Evolutionary conservation across 352 stramenopile genomes (phyloP).

Genomic region (Phytopythium oedochilum): DNA sequence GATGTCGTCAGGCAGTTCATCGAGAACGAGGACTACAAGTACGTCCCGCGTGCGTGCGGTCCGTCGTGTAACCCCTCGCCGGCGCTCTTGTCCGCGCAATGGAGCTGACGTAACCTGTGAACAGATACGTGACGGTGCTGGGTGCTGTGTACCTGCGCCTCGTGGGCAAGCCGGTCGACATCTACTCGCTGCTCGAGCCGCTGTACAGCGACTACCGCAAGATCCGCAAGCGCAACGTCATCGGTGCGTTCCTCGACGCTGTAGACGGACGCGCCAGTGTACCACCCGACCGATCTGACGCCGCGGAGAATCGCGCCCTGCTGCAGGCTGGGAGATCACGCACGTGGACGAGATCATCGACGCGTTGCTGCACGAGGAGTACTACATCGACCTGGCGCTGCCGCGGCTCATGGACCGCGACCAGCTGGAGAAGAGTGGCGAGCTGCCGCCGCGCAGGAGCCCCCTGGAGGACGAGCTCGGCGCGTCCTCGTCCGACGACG

Average conservation of each 20-base stretch:
- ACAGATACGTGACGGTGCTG: constrained; percentile 91
- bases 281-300: neutral
- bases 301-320: neutral
- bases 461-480: constrained; percentile 72
- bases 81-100: too few species aligned
- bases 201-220: constrained; percentile 97
- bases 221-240: constrained; percentile 81
- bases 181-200: constrained; percentile 94
- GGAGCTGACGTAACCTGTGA: neutral
- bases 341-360: constrained; percentile 97
- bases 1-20: constrained; percentile 95
- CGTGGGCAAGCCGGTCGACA: constrained; percentile 89
- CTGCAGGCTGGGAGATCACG: constrained; percentile 86
- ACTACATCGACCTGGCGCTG: constrained; percentile 93
- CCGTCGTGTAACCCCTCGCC: too few species aligned
- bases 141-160: constrained; percentile 96
- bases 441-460: constrained; percentile 58
- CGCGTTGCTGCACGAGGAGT: constrained; percentile 89
- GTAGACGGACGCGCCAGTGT: too few species aligned
- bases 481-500: constrained; percentile 16
- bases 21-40: constrained; percentile 98
- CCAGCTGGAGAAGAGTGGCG: constrained; percentile 77
- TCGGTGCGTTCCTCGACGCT: constrained; percentile 38
- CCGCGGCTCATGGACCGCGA: constrained; percentile 88
- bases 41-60: too few species aligned